Evolutionary conservation across 2,329 filamentous ascomycete genomes (phyloP), one percentile per base, ranked within the genome.

Genomic region (Lecanicillium sp.): DNA sequence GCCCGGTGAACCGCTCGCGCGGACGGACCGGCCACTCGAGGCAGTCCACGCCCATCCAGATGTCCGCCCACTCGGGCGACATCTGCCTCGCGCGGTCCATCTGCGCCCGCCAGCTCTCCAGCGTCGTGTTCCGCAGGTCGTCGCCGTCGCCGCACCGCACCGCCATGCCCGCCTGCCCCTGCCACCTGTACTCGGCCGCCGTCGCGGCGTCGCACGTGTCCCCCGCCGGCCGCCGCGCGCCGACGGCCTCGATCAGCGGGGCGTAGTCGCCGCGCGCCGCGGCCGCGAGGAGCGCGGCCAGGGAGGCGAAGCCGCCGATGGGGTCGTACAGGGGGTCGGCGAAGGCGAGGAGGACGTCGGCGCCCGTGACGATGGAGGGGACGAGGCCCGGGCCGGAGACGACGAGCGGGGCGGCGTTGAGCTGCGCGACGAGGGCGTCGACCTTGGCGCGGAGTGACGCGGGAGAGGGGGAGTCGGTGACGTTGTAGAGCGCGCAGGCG

Each of bases 21-120:
- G 68, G 62, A 1, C 61, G 58, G 9, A 65, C 55, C 1, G 20
- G 44, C 53, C 69, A 63, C 1, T 62, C 64, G 0, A 58, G 55
- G 55, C 70, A 73, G 4, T 52, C 52, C 9, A 70, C 51, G 1
- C 36, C 35, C 11, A 60, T 38, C 63, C 63, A 66, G 15, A 42
- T 33, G 0, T 54, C 36, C 5, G 56, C 64, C n/a, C 62, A 50
- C 1, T 60, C 58, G 1, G 52, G 53, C 0, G 62, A 62, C 33
- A 60, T 8, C 3, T 5, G 56, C 3, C 30, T 39, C 15, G 48
- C 49, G 6, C 62, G 51, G 27, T 47, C 32, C 1, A 39, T 15
- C 6, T 61, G 61, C 0, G 42, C 44, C 9, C 26, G 12, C 51
- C 60, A 62, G 20, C 55, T 58, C 4, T 44, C 12, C 20, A 54